Percentiles rank a stretch among this genome's conserved stretches.
These are phyloP conservation scores for Candida pseudocylindracea DNA, from an alignment of 1,139 yeast species.

Conservation along the genomic window DNA sequence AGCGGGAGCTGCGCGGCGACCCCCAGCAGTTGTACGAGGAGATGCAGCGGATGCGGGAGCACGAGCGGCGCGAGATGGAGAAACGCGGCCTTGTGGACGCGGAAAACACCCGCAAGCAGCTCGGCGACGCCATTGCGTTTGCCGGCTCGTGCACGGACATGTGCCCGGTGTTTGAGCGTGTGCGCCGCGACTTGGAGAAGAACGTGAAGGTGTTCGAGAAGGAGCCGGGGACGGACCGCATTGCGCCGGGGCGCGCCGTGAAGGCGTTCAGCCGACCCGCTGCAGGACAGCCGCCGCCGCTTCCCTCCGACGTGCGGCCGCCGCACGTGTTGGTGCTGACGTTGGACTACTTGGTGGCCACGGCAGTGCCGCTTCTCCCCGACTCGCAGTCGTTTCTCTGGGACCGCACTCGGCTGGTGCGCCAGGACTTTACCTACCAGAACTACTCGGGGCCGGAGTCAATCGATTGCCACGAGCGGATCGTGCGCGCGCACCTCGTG, in stretches of 20 bases:
- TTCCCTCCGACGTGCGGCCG: slow-evolving; percentile 94
- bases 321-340: slow-evolving; percentile 52
- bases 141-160: slow-evolving; percentile 79
- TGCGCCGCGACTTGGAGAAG: slow-evolving; percentile 71
- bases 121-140: slow-evolving; percentile 72
- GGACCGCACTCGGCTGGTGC: slow-evolving; percentile 95
- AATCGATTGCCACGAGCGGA: slow-evolving; percentile 76
- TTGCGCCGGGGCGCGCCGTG: slow-evolving; percentile 44
- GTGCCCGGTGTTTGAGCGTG: slow-evolving; percentile 91
- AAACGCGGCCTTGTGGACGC: slow-evolving; percentile 66
- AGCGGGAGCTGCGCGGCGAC: slow-evolving; percentile 13
- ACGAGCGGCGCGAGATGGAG: slow-evolving; percentile 69
- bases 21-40: slow-evolving; percentile 22
- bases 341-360: slow-evolving; percentile 44
- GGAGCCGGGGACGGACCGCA: slow-evolving; percentile 38
- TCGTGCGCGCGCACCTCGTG: slow-evolving; percentile 71
- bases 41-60: slow-evolving; percentile 52
- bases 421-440: slow-evolving; percentile 95
- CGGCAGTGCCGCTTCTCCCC: slow-evolving; percentile 45
- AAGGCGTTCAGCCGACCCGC: slow-evolving; percentile 95
- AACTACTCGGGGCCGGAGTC: slow-evolving; percentile 90
- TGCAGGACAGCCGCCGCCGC: slow-evolving; percentile 95
- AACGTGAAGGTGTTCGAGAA: slow-evolving; percentile 67
- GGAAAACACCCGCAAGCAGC: slow-evolving; percentile 60
- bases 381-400: slow-evolving; percentile 84